Percentiles rank a stretch among this genome's conserved stretches.
phyloP scores from a whole-genome alignment of 345 rosid genomes.

The Cardiospermum halicacabum region DNA sequence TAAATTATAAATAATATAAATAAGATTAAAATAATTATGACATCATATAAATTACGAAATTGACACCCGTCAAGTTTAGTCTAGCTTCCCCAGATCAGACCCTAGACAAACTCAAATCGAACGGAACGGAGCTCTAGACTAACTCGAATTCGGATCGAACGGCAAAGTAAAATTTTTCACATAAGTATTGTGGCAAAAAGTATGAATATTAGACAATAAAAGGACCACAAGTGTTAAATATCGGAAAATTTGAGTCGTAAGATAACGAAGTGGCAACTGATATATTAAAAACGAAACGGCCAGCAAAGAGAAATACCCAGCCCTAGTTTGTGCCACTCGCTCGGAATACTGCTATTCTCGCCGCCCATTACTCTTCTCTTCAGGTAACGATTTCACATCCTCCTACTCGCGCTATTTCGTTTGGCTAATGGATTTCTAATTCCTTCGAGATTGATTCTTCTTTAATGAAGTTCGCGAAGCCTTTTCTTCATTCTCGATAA shows the following conservation, averaged over 20 bases:
- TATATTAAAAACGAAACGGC: not conserved
- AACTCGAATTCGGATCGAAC: too few relatives aligned
- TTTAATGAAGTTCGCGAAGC: not conserved
- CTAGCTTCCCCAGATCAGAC: too few relatives aligned
- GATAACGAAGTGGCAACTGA: not conserved
- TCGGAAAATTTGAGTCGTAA: not conserved
- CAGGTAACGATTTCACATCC: slow-evolving; percentile 15
- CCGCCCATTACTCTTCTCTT: slow-evolving; percentile 8
- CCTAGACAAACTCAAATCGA: too few relatives aligned
- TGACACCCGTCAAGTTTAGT: too few relatives aligned
- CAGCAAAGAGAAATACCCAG: slow-evolving; percentile 7
- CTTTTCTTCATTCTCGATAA: not conserved
- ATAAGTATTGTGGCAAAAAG: not conserved
- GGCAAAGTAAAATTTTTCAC: not conserved
- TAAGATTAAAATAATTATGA: too few relatives aligned
- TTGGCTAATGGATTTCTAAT: not conserved
- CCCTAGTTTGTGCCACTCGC: slow-evolving; percentile 19
- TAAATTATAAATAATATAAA: too few relatives aligned
- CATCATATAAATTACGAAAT: too few relatives aligned
- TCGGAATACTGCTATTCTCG: not conserved
- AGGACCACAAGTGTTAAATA: not conserved
- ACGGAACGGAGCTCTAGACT: too few relatives aligned
- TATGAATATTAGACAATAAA: not conserved
- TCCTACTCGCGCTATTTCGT: too few relatives aligned
- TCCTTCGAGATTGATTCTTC: not conserved